A percentile compares a stretch with the other conserved stretches of the same genome.
Conservation (phyloP, 2,329 filamentous ascomycete species). For the Clonostachys byssicola region DNA sequence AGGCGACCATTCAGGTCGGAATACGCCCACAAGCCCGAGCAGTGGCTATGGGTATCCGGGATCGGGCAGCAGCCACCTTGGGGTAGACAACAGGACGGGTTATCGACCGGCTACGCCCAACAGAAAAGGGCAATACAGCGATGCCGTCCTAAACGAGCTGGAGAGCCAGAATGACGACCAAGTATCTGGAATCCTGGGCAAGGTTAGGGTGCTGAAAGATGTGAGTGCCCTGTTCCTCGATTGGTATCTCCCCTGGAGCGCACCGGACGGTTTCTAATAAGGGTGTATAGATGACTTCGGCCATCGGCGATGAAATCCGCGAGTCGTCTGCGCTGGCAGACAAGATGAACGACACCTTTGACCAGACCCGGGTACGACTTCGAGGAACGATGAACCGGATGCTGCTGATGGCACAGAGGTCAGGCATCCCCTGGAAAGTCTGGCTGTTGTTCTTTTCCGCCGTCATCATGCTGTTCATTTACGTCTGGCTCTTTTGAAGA, state of each 20-base stretch:
- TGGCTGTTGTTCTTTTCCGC: conserved; percentile 88
- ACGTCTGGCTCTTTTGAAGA: conserved; percentile 79
- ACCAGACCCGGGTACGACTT: conserved; percentile 74
- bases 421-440: conserved; percentile 92
- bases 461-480: conserved; percentile 79
- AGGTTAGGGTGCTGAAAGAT: conserved; percentile 85
- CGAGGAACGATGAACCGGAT: conserved; percentile 95
- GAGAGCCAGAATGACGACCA: conserved; percentile 94
- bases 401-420: conserved; percentile 90
- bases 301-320: conserved; percentile 93
- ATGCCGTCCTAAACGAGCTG: conserved; percentile 85
- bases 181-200: conserved; percentile 84
- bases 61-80: conserved; percentile 9
- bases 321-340: conserved; percentile 84
- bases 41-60: conserved; percentile 45
- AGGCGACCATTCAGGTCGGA: conserved; percentile 31
- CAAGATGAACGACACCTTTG: conserved; percentile 94
- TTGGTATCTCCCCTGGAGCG: neutral
- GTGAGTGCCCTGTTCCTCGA: conserved; percentile 44
- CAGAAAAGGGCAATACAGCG: conserved; percentile 82
- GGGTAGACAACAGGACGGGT: conserved; percentile 26
- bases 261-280: neutral
- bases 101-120: conserved; percentile 71
- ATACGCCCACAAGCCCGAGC: conserved; percentile 26
- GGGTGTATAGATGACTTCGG: conserved; percentile 69